Evolutionary conservation across 495 filamentous ascomycete genomes (phyloP).

Genomic region (Apodospora peruviana): DNA sequence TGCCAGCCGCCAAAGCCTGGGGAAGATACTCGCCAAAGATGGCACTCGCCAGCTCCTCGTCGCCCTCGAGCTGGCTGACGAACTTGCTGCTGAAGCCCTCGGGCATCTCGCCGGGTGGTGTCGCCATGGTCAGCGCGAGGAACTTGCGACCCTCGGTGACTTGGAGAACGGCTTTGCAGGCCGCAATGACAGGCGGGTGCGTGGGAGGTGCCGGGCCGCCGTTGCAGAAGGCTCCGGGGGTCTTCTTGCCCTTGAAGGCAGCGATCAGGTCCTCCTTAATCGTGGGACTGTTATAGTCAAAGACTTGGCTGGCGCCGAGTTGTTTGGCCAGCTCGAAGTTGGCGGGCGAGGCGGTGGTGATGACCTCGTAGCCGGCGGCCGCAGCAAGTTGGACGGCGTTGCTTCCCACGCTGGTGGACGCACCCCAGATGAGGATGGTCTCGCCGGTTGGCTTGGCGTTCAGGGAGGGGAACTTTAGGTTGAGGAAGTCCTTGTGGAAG

Average conservation of each 20-base stretch:
- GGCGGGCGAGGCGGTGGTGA: conserved; percentile 47
- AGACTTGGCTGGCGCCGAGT: conserved; percentile 50
- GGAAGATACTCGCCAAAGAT: conserved; percentile 1
- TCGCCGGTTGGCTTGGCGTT: conserved; percentile 14
- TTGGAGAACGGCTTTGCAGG: neutral
- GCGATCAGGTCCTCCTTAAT: conserved; percentile 28
- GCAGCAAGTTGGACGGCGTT: conserved; percentile 59
- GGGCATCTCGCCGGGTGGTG: neutral
- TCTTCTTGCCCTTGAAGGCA: conserved; percentile 10
- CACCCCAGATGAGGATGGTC: conserved; percentile 54
- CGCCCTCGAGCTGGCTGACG: neutral
- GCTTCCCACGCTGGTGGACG: conserved; percentile 52
- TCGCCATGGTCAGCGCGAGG: neutral
- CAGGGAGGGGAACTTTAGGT: conserved; percentile 28
- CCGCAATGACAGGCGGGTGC: neutral
- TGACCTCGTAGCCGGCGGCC: conserved; percentile 54
- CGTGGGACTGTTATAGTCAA: conserved; percentile 50
- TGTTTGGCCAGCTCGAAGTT: conserved; percentile 49
- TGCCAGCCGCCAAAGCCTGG: neutral
- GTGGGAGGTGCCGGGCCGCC: conserved; percentile 2
- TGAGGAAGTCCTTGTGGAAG: conserved; percentile 14
- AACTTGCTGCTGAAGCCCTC: neutral
- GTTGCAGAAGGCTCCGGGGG: neutral
- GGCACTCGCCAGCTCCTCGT: neutral
- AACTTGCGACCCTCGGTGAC: neutral